Conservation (phyloP, 2,329 filamentous ascomycete species). For the Fusarium continuum region DNA sequence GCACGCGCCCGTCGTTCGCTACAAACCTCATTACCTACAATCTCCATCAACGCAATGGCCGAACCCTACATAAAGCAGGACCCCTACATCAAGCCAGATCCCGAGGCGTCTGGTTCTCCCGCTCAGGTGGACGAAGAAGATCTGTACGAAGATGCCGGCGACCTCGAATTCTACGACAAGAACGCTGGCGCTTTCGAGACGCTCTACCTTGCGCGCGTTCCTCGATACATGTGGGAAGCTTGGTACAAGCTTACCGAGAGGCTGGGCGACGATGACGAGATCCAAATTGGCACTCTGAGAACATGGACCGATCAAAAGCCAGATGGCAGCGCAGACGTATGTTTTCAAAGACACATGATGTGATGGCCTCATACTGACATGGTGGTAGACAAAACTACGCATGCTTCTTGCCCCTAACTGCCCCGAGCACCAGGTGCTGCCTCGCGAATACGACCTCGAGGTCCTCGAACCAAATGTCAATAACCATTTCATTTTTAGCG, state of each 20-base stretch:
- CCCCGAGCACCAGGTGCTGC: constrained; percentile 76
- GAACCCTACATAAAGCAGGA: constrained; percentile 57
- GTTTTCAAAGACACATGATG: background rate
- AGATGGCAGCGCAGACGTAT: constrained; percentile 59
- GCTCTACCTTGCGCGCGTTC: constrained; percentile 79
- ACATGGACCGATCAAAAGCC: constrained; percentile 65
- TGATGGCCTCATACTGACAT: constrained; percentile 12
- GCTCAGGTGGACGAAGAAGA: constrained; percentile 69
- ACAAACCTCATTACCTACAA: background rate
- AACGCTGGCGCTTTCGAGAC: constrained; percentile 52
- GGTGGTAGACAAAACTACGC: constrained; percentile 51
- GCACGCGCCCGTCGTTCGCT: constrained; percentile 9
- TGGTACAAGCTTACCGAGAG: constrained; percentile 67
- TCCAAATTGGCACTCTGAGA: constrained; percentile 80
- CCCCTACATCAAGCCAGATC: constrained; percentile 59
- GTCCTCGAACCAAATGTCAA: constrained; percentile 70
- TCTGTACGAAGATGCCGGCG: constrained; percentile 68
- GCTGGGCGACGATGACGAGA: constrained; percentile 81
- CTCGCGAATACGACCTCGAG: constrained; percentile 87
- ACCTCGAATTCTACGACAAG: constrained; percentile 65
- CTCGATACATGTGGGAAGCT: constrained; percentile 81
- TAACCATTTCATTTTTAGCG: constrained; percentile 92
- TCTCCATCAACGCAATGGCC: constrained; percentile 45
- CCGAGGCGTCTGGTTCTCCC: constrained; percentile 55
- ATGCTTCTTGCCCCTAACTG: constrained; percentile 75